These are phyloP conservation scores for Proliferodiscus dingleyae DNA, from an alignment of 2,329 filamentous ascomycete species.

Conservation along the genomic window DNA sequence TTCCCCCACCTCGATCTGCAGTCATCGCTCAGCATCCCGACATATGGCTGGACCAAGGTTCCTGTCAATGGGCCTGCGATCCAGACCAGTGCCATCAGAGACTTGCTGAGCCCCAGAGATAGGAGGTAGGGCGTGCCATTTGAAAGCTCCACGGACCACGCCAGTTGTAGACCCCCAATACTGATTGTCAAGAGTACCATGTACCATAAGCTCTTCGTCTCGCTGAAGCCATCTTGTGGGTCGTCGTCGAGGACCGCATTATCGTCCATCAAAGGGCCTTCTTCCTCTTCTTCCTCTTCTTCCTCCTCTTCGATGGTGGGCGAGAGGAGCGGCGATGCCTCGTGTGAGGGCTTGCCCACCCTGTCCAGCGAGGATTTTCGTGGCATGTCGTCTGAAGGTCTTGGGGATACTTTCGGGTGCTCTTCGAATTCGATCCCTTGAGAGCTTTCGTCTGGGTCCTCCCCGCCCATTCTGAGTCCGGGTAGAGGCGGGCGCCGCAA, in stretches of 20 bases:
- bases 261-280: conserved; percentile 32
- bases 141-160: conserved; percentile 92
- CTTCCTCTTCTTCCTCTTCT: conserved; percentile 33
- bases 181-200: conserved; percentile 80
- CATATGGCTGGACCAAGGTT: conserved; percentile 74
- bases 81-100: conserved; percentile 78
- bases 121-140: conserved; percentile 84
- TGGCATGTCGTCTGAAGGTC: no score
- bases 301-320: no score
- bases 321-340: conserved; percentile 47
- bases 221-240: conserved; percentile 46
- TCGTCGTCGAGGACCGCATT: conserved; percentile 36
- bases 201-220: conserved; percentile 79
- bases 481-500: no score
- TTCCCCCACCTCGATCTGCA: conserved; percentile 71
- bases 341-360: conserved; percentile 33
- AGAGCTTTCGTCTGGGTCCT: no score
- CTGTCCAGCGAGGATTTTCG: conserved; percentile 15
- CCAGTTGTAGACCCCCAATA: conserved; percentile 85
- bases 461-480: no score
- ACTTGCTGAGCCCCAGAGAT: conserved; percentile 77
- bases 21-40: conserved; percentile 76
- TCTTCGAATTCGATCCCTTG: no score
- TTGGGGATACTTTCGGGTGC: no score
- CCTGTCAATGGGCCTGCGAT: conserved; percentile 77